Evolutionary conservation across 2,329 filamentous ascomycete genomes (phyloP).

Genomic region (Coleophoma eucalyptorum): DNA sequence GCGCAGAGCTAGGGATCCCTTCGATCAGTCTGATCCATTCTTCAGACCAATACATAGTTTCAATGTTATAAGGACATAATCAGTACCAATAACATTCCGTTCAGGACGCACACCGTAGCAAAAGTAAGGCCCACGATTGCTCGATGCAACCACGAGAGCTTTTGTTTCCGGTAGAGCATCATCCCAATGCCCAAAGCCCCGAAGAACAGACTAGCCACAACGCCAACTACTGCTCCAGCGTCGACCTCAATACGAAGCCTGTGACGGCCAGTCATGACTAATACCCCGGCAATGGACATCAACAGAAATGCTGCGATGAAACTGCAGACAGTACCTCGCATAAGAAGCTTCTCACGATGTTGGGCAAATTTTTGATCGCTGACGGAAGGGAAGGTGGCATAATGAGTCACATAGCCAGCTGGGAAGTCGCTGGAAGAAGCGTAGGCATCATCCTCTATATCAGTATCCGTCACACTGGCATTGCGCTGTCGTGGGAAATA

Average conservation of each 20-base stretch:
- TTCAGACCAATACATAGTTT: too few species aligned
- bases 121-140: slow-evolving; percentile 41
- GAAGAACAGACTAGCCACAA: slow-evolving; percentile 62
- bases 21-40: too few species aligned
- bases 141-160: slow-evolving; percentile 37
- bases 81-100: slow-evolving; percentile 48
- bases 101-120: slow-evolving; percentile 40
- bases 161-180: slow-evolving; percentile 48
- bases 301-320: slow-evolving; percentile 60
- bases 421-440: slow-evolving; percentile 44
- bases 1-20: too few species aligned
- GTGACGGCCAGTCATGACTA: slow-evolving; percentile 65
- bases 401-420: slow-evolving; percentile 49
- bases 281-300: slow-evolving; percentile 58
- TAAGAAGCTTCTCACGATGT: slow-evolving; percentile 52
- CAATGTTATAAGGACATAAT: slow-evolving; percentile 26
- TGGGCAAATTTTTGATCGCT: slow-evolving; percentile 43
- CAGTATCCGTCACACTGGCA: slow-evolving; percentile 28
- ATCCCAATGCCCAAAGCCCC: slow-evolving; percentile 58
- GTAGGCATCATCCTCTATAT: slow-evolving; percentile 45
- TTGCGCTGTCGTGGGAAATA: slow-evolving; percentile 16
- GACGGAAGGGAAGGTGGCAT: slow-evolving; percentile 48
- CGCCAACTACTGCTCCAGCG: slow-evolving; percentile 65
- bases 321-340: slow-evolving; percentile 46
- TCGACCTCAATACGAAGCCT: slow-evolving; percentile 70